Base-by-base conservation (phyloP, 495 filamentous ascomycete species). In the Penicillium malachiteum region DNA sequence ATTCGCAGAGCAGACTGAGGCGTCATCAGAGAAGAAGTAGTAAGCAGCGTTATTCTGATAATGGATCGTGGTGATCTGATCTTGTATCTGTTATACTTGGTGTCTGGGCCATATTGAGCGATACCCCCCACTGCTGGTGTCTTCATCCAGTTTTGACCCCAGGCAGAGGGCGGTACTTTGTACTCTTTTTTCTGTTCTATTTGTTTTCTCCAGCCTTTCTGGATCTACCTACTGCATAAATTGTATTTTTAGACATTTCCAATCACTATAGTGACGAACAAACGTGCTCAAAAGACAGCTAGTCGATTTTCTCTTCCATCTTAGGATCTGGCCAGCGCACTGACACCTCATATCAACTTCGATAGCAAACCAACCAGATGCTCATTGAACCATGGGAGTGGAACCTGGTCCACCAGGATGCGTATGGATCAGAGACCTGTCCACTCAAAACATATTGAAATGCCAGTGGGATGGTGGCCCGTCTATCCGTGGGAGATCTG, bases 231-330 rank as follows among this genome's bases (percentile, higher is more conserved):
- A 49, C 41, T 60, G 60, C 62, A 67, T 65, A 81, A 50, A 90
- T 87, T 70, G 87, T 87, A 71, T 72, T 79, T 61, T 78, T 86
- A 51, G 71, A 90, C 58, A 63, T 64, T 63, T 66, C 38, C 71
- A 62, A 56, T 64, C 56, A 50, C 39, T 48, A 11, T 41, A 55
- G 37, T 51, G 57, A 59, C 8, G 39, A 57, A 41, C 26, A 54
- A 39, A 53, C 26, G 38, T 54, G 14, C 26, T 35, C 42, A 33
- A 54, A 46, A 43, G n/a, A 26, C 21, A 26, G 21, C 21, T 26
- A 26, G 21, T 26, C 21, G 21, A 26, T 26, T 26, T 4, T 26
- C 21, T 4, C 1, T 26, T 26, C 21, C 21, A 26, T 26, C 21
- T 26, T 26, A 26, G 21, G 21, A 26, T 26, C 21, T 26, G 21